Evolutionary conservation across 2,329 filamentous ascomycete genomes (phyloP).

Genomic region (Dothistroma septosporum): DNA sequence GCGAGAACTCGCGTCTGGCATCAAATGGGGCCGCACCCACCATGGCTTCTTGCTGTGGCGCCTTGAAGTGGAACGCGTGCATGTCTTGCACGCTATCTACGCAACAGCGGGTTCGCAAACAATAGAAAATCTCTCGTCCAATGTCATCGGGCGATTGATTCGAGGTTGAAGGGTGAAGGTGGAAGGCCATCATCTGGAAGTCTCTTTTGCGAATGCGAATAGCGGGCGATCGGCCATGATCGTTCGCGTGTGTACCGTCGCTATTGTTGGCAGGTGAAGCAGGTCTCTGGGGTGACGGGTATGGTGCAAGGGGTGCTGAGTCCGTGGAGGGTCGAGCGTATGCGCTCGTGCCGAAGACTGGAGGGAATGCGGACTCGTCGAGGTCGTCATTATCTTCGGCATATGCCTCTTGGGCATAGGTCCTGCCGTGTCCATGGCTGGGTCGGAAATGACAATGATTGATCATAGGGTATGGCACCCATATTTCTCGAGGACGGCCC

Average conservation of each 20-base stretch:
- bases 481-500: constrained; percentile 64
- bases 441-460: constrained; percentile 73
- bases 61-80: constrained; percentile 82
- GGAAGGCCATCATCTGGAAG: constrained; percentile 90
- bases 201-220: constrained; percentile 87
- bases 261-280: constrained; percentile 48
- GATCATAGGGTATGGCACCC: constrained; percentile 94
- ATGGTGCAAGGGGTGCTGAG: constrained; percentile 22
- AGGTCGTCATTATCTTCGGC: constrained; percentile 14
- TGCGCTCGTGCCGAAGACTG: constrained; percentile 28
- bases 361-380: constrained; percentile 28
- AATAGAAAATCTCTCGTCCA: constrained; percentile 83
- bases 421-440: constrained; percentile 20
- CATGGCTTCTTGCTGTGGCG: constrained; percentile 59
- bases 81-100: constrained; percentile 80
- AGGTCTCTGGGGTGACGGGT: constrained; percentile 25
- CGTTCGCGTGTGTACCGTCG: constrained; percentile 1
- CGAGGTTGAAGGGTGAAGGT: constrained; percentile 68
- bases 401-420: constrained; percentile 3
- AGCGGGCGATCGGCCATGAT: constrained; percentile 60
- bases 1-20: constrained; percentile 74
- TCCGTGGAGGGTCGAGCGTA: constrained; percentile 30
- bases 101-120: constrained; percentile 73
- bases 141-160: constrained; percentile 26
- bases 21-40: constrained; percentile 83